Conservation (phyloP, 1,139 yeast genomes). For the Blastobotrys buckinghamii region DNA sequence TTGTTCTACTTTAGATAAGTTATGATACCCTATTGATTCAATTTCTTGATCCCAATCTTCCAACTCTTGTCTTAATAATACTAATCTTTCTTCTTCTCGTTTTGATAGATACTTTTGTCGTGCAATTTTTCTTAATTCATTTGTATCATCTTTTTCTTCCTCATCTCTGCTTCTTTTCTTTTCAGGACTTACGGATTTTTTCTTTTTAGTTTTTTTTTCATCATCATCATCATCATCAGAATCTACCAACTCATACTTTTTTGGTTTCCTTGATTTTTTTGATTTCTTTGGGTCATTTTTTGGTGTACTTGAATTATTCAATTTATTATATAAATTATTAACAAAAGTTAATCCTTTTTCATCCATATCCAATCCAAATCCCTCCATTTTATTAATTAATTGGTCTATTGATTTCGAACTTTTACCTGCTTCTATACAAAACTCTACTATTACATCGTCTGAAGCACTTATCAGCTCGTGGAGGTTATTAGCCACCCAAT, state of each 20-base stretch:
- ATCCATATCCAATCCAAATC: conserved; percentile 28
- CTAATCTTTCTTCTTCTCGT: conserved; percentile 43
- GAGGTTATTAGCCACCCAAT: conserved; percentile 28
- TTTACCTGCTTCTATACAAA: conserved; percentile 29
- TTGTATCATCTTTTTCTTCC: conserved; percentile 10
- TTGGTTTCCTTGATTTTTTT: conserved; percentile 13
- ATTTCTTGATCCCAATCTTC: conserved; percentile 44
- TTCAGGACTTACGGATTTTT: conserved; percentile 4
- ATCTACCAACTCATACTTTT: conserved; percentile 19
- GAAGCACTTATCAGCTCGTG: conserved; percentile 25
- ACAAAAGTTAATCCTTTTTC: conserved; percentile 23
- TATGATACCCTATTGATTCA: conserved; percentile 43
- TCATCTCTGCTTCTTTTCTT: conserved; percentile 13
- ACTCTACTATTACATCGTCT: conserved; percentile 30
- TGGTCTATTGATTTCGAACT: conserved; percentile 23
- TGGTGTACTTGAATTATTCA: neutral
- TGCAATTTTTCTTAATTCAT: conserved; percentile 36
- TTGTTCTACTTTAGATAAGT: conserved; percentile 44
- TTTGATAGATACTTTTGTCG: conserved; percentile 44
- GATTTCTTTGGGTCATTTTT: neutral
- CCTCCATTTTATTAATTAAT: conserved; percentile 22
- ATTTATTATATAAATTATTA: conserved; percentile 22
- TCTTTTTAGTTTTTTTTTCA: neutral
- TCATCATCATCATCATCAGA: conserved; percentile 5
- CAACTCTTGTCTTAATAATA: conserved; percentile 45